Conservation (phyloP, 2,329 filamentous ascomycete genomes). For the Drechslerella coelobrocha region DNA sequence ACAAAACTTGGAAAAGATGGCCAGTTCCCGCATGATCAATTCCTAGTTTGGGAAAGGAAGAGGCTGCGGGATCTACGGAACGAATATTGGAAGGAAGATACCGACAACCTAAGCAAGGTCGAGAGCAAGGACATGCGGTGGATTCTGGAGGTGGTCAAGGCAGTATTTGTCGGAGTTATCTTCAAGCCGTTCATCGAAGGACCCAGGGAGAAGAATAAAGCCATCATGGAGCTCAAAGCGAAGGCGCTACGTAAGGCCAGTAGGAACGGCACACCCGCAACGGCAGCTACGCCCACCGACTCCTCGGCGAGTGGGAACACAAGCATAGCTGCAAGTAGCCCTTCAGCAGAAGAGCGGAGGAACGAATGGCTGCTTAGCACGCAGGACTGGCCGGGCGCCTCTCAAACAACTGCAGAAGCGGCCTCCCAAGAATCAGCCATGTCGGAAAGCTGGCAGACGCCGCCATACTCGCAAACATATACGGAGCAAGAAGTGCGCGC, state of each 20-base stretch:
- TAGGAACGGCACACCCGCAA: constrained; percentile 34
- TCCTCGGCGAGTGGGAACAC: neutral
- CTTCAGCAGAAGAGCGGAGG: constrained; percentile 17
- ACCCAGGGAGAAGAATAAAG: constrained; percentile 46
- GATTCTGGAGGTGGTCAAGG: constrained; percentile 49
- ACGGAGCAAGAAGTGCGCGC: constrained; percentile 46
- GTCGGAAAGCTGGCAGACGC: constrained; percentile 41
- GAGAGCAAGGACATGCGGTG: constrained; percentile 50
- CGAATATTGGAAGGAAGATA: constrained; percentile 50
- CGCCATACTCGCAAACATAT: constrained; percentile 41
- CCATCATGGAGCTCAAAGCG: constrained; percentile 47
- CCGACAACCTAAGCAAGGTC: constrained; percentile 46
- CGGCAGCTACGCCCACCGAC: constrained; percentile 18
- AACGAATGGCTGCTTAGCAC: constrained; percentile 31
- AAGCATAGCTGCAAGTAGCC: neutral
- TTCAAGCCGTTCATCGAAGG: constrained; percentile 46
- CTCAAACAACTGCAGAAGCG: constrained; percentile 3
- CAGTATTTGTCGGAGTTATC: constrained; percentile 39
- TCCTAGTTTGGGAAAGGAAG: constrained; percentile 44
- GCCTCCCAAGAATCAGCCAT: constrained; percentile 10
- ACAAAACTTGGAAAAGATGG: constrained; percentile 35
- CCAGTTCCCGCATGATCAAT: constrained; percentile 43
- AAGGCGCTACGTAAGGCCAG: constrained; percentile 45
- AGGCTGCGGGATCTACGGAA: constrained; percentile 39
- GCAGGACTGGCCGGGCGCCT: constrained; percentile 40